These are phyloP conservation scores for Podaxis rugospora DNA, from an alignment of 768 basidiomycete species.

Conservation along the genomic window DNA sequence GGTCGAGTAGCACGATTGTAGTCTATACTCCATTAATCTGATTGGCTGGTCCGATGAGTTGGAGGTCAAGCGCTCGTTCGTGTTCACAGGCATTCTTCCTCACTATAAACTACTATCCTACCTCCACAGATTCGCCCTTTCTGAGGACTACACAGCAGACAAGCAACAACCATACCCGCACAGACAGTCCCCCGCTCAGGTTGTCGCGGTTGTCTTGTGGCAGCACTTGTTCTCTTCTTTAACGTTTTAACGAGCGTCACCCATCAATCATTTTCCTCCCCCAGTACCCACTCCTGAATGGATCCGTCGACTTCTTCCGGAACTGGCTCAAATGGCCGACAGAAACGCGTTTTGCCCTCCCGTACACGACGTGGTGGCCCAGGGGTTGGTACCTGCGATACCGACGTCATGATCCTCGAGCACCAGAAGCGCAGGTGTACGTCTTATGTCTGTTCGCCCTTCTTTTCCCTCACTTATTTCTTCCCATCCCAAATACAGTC, in stretches of 20 bases:
- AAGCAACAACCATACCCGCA: neutral
- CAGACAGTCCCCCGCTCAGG: neutral
- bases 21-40: constrained; percentile 3
- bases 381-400: constrained; percentile 73
- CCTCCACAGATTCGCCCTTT: neutral
- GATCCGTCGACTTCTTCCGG: constrained; percentile 5
- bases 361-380: constrained; percentile 78
- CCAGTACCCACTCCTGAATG: neutral
- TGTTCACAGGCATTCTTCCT: neutral
- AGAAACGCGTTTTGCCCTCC: constrained; percentile 79
- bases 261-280: constrained; percentile 3
- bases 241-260: neutral
- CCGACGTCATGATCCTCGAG: constrained; percentile 82
- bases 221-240: neutral
- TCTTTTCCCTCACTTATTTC: constrained; percentile 6
- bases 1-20: constrained; percentile 19
- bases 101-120: neutral
- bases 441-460: constrained; percentile 23
- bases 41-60: constrained; percentile 4
- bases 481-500: constrained; percentile 33
- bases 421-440: constrained; percentile 73
- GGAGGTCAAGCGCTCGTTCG: neutral
- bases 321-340: constrained; percentile 30
- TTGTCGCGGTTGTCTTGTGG: neutral
- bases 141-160: neutral